Conservation (phyloP, 257 asterid genomes). For the Capsicum pubescens region DNA sequence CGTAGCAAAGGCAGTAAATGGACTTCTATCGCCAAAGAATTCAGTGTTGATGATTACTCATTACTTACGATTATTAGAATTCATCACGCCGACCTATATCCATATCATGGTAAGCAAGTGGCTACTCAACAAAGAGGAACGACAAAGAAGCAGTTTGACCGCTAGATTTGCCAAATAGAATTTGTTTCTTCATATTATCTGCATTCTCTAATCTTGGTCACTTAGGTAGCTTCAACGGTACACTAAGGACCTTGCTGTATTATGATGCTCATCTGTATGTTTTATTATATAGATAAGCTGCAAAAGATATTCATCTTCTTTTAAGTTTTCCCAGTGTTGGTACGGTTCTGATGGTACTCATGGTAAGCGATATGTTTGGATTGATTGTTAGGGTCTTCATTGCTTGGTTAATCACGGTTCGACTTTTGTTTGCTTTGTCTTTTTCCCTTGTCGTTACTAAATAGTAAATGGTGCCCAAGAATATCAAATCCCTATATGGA, state of each 20-base stretch:
- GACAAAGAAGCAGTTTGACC: neutral
- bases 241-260: neutral
- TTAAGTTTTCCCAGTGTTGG: neutral
- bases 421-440: neutral
- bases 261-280: neutral
- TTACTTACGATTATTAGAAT: conserved; percentile 83
- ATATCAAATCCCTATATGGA: neutral
- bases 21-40: conserved; percentile 68
- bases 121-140: neutral
- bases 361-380: neutral
- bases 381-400: conserved; percentile 8
- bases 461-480: conserved; percentile 2
- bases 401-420: neutral
- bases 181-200: neutral
- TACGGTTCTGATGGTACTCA: conserved; percentile 16
- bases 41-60: conserved; percentile 95
- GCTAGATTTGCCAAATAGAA: conserved; percentile 8
- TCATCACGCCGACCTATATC: conserved; percentile 76
- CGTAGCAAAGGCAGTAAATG: conserved; percentile 84
- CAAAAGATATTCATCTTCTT: conserved; percentile 13
- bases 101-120: conserved; percentile 84
- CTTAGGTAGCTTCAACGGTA: neutral
- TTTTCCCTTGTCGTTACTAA: neutral
- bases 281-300: neutral
- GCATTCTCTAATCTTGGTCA: neutral